phyloP scores from a whole-genome alignment of 306 rosid species.

The Hippophae gyantsensis region DNA sequence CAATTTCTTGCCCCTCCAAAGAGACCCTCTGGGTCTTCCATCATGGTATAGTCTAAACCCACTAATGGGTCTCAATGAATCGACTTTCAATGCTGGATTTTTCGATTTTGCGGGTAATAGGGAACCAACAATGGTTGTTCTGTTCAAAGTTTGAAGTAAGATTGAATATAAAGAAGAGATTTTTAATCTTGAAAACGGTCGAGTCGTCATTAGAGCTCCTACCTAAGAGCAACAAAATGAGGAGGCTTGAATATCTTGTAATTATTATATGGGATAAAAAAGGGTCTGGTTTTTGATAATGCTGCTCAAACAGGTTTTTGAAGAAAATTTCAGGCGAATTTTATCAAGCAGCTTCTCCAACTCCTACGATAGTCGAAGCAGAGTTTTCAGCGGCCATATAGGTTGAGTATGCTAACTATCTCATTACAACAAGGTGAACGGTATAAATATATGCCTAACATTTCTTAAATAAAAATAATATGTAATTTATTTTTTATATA shows the following conservation, averaged over 20 bases:
- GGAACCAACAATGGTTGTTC: conserved; percentile 10
- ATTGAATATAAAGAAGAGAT: conserved; percentile 20
- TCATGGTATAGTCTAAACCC: conserved; percentile 63
- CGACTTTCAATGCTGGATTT: conserved; percentile 14
- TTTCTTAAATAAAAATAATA: no score
- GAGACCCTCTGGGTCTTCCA: conserved; percentile 95
- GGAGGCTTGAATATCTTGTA: not conserved
- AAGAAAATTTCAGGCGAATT: no score
- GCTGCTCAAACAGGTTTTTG: no score
- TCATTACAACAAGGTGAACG: no score
- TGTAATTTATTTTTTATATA: no score
- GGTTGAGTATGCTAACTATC: no score
- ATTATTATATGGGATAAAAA: no score
- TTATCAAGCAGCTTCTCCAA: no score
- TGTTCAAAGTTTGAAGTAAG: conserved; percentile 17
- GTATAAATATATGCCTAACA: no score
- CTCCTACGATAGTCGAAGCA: no score
- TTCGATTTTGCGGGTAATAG: conserved; percentile 9
- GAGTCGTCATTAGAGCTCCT: conserved; percentile 36
- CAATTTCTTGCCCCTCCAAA: conserved; percentile 87
- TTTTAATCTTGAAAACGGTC: conserved; percentile 36
- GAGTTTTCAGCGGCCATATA: no score
- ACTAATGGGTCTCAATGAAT: conserved; percentile 13
- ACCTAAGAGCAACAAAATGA: not conserved
- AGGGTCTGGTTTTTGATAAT: no score